Percentiles rank a stretch among this genome's conserved stretches.
Evolutionary conservation across 2,329 filamentous ascomycete species (phyloP).

Genomic region (Diplodia mutila): DNA sequence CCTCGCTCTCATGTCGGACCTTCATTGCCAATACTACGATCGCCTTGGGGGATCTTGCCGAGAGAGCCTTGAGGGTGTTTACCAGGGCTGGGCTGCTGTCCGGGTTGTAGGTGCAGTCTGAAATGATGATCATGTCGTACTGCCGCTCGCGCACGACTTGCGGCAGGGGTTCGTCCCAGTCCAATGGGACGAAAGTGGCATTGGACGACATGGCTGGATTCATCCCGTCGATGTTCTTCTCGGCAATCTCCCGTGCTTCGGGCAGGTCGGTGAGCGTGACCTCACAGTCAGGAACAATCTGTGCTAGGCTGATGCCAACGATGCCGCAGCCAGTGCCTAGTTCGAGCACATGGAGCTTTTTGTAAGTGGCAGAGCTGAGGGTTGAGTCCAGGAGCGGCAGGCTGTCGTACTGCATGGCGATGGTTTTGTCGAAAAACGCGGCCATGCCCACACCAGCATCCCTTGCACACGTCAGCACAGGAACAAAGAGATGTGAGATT

Average conservation of each 20-base stretch:
- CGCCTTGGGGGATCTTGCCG: constrained; percentile 52
- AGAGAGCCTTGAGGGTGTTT: constrained; percentile 56
- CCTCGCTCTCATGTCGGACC: constrained; percentile 67
- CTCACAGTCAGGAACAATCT: constrained; percentile 55
- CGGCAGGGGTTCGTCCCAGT: constrained; percentile 64
- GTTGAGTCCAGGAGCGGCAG: constrained; percentile 40
- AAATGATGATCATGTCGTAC: constrained; percentile 66
- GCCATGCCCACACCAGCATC: constrained; percentile 64
- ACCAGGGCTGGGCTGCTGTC: constrained; percentile 69
- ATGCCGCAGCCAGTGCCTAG: constrained; percentile 71
- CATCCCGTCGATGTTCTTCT: constrained; percentile 57
- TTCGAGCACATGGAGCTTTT: constrained; percentile 60
- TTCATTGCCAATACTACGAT: constrained; percentile 67
- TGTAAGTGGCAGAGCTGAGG: constrained; percentile 44
- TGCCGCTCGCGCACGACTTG: constrained; percentile 39
- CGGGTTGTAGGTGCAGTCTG: constrained; percentile 75
- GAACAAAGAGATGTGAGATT: neutral
- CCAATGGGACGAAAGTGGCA: constrained; percentile 57
- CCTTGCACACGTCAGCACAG: constrained; percentile 38
- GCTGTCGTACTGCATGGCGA: constrained; percentile 36
- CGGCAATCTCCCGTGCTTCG: constrained; percentile 65
- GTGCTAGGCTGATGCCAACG: constrained; percentile 64
- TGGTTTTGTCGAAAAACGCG: constrained; percentile 54
- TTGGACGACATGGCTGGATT: constrained; percentile 48
- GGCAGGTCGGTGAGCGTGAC: constrained; percentile 68